phyloP scores from a whole-genome alignment of 441 rosid species.

The Euphorbia celastroides region DNA sequence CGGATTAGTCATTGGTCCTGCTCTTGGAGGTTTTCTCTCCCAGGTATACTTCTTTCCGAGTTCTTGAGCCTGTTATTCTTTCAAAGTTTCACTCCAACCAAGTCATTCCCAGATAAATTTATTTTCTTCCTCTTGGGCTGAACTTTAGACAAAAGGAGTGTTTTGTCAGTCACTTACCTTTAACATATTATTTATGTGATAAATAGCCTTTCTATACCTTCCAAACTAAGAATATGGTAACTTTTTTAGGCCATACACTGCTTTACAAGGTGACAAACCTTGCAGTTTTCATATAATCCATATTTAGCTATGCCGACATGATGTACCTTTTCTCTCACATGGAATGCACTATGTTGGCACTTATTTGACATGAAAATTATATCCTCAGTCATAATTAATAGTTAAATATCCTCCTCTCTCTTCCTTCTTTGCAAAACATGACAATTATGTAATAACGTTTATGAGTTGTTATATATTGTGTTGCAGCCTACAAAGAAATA shows the following conservation, averaged over 20 bases:
- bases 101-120: background rate
- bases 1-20: conserved; percentile 49
- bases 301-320: background rate
- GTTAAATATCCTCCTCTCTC: background rate
- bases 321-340: background rate
- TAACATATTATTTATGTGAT: too few species aligned
- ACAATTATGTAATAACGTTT: background rate
- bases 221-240: too few species aligned
- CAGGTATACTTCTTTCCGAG: conserved; percentile 26
- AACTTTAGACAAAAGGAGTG: too few species aligned
- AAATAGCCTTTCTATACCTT: too few species aligned
- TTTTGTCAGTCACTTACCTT: too few species aligned
- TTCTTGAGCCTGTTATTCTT: background rate
- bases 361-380: background rate
- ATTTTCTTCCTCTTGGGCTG: too few species aligned
- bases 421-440: background rate
- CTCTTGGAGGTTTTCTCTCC: conserved; percentile 50
- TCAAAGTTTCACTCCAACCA: background rate
- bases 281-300: background rate
- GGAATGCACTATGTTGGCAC: background rate
- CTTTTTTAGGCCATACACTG: too few species aligned
- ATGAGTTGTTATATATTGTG: conserved; percentile 4
- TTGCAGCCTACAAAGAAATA: conserved; percentile 37
- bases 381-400: background rate
- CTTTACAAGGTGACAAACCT: background rate